These are phyloP conservation scores for Metrosideros polymorpha DNA, from an alignment of 441 rosid genomes.

Conservation along the genomic window DNA sequence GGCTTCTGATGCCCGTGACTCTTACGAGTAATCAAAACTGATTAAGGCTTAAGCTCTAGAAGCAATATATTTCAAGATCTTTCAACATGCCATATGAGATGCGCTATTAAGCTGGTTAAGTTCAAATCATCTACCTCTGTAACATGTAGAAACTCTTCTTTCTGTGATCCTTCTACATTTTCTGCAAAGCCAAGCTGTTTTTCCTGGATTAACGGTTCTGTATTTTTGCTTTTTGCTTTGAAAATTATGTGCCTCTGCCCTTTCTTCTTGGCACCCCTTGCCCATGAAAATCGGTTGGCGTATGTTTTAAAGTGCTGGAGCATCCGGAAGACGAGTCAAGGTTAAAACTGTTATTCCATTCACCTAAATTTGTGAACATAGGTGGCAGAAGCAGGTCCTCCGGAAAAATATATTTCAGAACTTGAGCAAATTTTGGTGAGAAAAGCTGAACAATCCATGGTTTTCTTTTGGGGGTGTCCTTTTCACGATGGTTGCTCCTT, in stretches of 20 bases:
- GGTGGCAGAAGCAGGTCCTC: neutral
- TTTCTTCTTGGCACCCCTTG: neutral
- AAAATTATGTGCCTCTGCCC: neutral
- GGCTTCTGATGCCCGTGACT: conserved; percentile 21
- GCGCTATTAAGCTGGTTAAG: neutral
- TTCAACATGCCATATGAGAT: neutral
- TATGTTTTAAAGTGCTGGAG: neutral
- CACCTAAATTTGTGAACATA: neutral
- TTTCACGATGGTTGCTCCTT: neutral
- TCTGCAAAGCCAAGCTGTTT: neutral
- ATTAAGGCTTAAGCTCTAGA: neutral
- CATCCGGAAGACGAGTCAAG: neutral
- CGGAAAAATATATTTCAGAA: neutral
- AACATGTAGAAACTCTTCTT: neutral
- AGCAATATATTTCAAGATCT: neutral
- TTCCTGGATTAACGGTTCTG: neutral
- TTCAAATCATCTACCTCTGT: neutral
- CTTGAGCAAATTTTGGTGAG: neutral
- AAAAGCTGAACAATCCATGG: neutral
- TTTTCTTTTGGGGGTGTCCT: neutral
- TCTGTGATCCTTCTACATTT: neutral
- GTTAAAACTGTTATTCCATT: neutral
- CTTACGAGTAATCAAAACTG: neutral
- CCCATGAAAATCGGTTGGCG: neutral
- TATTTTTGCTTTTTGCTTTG: neutral